These are phyloP conservation scores for Phragmites australis DNA, from an alignment of 176 grass and related monocot genomes.

Conservation along the genomic window DNA sequence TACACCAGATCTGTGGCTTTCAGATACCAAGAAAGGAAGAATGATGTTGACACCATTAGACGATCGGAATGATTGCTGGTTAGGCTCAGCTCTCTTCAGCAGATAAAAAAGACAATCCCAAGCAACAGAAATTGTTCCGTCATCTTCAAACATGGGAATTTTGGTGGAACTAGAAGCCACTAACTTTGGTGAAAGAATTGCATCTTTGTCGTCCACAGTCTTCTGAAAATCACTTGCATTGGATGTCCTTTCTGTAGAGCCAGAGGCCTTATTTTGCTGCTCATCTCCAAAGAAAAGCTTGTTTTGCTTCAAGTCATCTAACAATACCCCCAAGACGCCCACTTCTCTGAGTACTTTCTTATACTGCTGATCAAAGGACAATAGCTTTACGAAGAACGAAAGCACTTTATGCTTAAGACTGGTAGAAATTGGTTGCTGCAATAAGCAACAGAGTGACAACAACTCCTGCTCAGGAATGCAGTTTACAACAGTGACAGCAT, in stretches of 20 bases:
- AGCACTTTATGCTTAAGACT: slow-evolving; percentile 90
- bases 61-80: slow-evolving; percentile 90
- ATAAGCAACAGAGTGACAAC: slow-evolving; percentile 95
- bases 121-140: slow-evolving; percentile 80
- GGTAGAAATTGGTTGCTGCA: slow-evolving; percentile 91
- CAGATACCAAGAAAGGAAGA: slow-evolving; percentile 81
- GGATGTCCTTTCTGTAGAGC: slow-evolving; percentile 51
- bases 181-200: slow-evolving; percentile 83
- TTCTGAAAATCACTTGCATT: slow-evolving; percentile 58
- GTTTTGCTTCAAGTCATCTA: slow-evolving; percentile 97
- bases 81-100: slow-evolving; percentile 90
- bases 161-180: slow-evolving; percentile 61
- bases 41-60: slow-evolving; percentile 86
- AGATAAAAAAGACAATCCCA: slow-evolving; percentile 99
- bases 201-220: slow-evolving; percentile 74
- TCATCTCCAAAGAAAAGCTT: slow-evolving; percentile 80
- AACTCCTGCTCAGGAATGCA: slow-evolving; percentile 97
- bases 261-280: slow-evolving; percentile 65
- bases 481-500: slow-evolving; percentile 97
- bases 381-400: slow-evolving; percentile 94
- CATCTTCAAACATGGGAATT: slow-evolving; percentile 92
- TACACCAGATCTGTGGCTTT: slow-evolving; percentile 83
- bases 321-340: slow-evolving; percentile 86
- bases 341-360: slow-evolving; percentile 99
- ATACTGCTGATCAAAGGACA: slow-evolving; percentile 98